Percentiles rank a stretch among this genome's conserved stretches.
These are phyloP conservation scores for Nothophytophthora sp. DNA, from an alignment of 352 stramenopile genomes.

Conservation along the genomic window DNA sequence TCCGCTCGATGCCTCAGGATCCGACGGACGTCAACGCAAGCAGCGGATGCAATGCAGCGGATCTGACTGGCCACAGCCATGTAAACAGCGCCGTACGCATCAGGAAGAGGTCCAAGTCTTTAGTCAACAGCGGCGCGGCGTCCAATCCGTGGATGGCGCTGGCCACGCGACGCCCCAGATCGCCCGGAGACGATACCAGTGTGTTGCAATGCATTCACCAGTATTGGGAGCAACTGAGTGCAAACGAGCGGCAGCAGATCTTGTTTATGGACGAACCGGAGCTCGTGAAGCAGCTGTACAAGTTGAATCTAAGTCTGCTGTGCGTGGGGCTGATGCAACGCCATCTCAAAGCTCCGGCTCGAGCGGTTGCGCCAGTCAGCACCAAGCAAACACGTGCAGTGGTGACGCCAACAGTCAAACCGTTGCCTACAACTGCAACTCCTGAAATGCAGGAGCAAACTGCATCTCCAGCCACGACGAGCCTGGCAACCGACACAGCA, in stretches of 20 bases:
- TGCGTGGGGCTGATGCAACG: slow-evolving; percentile 86
- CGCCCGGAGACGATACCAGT: slow-evolving; percentile 11
- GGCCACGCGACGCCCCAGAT: slow-evolving; percentile 14
- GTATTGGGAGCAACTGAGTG: slow-evolving; percentile 72
- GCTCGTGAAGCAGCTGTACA: slow-evolving; percentile 87
- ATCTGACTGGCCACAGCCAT: background rate
- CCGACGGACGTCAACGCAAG: no score
- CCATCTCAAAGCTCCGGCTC: slow-evolving; percentile 61
- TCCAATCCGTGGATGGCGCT: slow-evolving; percentile 25
- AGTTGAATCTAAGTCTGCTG: slow-evolving; percentile 83
- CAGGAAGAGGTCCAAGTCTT: slow-evolving; percentile 49
- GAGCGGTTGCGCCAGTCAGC: slow-evolving; percentile 3
- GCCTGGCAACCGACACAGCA: slow-evolving; percentile 18
- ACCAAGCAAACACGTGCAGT: slow-evolving; percentile 5
- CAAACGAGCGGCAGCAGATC: slow-evolving; percentile 69
- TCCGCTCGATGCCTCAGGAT: no score
- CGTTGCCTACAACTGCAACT: background rate
- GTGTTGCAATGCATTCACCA: slow-evolving; percentile 37
- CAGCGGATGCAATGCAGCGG: slow-evolving; percentile 1
- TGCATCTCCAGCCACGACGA: slow-evolving; percentile 6
- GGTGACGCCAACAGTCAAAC: background rate
- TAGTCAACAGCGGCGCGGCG: slow-evolving; percentile 4
- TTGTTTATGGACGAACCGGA: slow-evolving; percentile 82
- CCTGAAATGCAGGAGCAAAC: slow-evolving; percentile 1
- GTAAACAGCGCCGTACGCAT: slow-evolving; percentile 3